These are phyloP conservation scores for Venturia oleaginea DNA, from an alignment of 2,329 filamentous ascomycete species.

Conservation along the genomic window DNA sequence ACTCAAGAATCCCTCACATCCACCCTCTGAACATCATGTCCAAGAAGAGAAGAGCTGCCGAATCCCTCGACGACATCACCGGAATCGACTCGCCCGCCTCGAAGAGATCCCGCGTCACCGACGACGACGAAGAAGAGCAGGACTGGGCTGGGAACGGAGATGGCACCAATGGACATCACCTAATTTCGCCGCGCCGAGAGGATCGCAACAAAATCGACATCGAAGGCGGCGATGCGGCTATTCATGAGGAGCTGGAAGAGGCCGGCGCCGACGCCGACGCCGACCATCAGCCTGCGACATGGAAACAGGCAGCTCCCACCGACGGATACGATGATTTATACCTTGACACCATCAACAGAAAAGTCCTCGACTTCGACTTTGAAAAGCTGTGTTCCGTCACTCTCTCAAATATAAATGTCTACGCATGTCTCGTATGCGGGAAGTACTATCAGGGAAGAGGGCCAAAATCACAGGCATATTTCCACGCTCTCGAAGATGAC, in stretches of 20 bases:
- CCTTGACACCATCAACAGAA: slow-evolving; percentile 90
- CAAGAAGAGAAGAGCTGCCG: slow-evolving; percentile 36
- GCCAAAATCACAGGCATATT: slow-evolving; percentile 91
- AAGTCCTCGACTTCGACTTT: slow-evolving; percentile 94
- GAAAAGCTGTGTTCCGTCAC: slow-evolving; percentile 96
- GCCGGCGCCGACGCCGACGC: slow-evolving; percentile 23
- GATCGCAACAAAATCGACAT: slow-evolving; percentile 26
- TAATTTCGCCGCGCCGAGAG: slow-evolving; percentile 20
- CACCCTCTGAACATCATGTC: slow-evolving; percentile 18
- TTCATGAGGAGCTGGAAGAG: slow-evolving; percentile 30
- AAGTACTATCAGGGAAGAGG: slow-evolving; percentile 94
- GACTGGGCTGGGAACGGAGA: slow-evolving; percentile 18
- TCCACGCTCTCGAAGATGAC: slow-evolving; percentile 87
- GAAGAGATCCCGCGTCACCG: slow-evolving; percentile 39
- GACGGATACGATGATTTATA: slow-evolving; percentile 93
- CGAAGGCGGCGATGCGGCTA: slow-evolving; percentile 26
- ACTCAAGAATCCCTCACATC: background rate
- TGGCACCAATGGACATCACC: slow-evolving; percentile 23
- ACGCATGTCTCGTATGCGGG: slow-evolving; percentile 94
- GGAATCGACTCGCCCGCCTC: slow-evolving; percentile 37
- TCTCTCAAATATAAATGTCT: slow-evolving; percentile 96
- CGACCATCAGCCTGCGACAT: slow-evolving; percentile 31
- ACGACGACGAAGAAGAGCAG: slow-evolving; percentile 29
- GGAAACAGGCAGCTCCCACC: slow-evolving; percentile 67
- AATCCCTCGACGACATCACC: slow-evolving; percentile 33